Evolutionary conservation across 495 filamentous ascomycete species (phyloP).

Genomic region (Hypoxylon lenormandii): DNA sequence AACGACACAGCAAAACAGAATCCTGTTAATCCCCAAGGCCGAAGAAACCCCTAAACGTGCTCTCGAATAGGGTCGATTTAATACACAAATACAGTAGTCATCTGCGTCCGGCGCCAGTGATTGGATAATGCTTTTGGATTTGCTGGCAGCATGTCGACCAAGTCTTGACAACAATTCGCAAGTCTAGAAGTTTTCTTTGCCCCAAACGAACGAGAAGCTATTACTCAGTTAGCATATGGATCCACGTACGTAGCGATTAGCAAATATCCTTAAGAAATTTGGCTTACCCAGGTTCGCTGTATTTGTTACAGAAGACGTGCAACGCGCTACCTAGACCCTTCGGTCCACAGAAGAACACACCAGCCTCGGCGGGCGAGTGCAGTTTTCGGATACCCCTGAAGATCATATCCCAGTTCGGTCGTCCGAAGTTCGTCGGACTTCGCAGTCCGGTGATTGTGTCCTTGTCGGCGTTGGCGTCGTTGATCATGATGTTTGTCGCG

Average conservation of each 20-base stretch:
- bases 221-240: slow-evolving; percentile 11
- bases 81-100: slow-evolving; percentile 38
- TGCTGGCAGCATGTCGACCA: slow-evolving; percentile 30
- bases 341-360: slow-evolving; percentile 84
- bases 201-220: slow-evolving; percentile 73
- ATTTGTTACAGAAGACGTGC: slow-evolving; percentile 81
- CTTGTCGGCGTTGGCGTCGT: slow-evolving; percentile 81
- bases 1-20: slow-evolving; percentile 15
- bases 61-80: slow-evolving; percentile 31
- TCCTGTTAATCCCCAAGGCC: slow-evolving; percentile 18
- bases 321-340: slow-evolving; percentile 75
- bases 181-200: slow-evolving; percentile 80
- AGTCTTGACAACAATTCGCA: slow-evolving; percentile 22
- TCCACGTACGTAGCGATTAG: no score
- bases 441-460: slow-evolving; percentile 80
- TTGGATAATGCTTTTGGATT: slow-evolving; percentile 30
- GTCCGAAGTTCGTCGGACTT: slow-evolving; percentile 80
- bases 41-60: slow-evolving; percentile 37
- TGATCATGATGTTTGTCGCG: slow-evolving; percentile 85
- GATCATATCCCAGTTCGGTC: slow-evolving; percentile 84
- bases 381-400: slow-evolving; percentile 80
- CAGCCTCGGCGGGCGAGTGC: slow-evolving; percentile 76
- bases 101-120: slow-evolving; percentile 47
- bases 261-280: not conserved
- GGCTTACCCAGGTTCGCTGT: slow-evolving; percentile 75